These are phyloP conservation scores for Hibiscus syriacus DNA, from an alignment of 345 rosid species.

Conservation along the genomic window DNA sequence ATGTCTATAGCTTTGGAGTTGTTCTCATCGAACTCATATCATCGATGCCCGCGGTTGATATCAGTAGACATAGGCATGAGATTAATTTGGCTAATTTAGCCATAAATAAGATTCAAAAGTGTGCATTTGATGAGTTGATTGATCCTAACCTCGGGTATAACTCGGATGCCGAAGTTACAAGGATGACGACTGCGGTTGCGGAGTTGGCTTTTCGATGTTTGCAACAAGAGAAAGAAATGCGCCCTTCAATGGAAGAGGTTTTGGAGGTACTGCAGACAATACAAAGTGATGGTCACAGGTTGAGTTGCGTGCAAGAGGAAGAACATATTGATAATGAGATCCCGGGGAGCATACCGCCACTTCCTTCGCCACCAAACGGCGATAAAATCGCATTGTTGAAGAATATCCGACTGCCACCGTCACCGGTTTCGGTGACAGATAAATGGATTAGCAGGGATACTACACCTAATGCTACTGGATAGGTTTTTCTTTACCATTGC, in stretches of 20 bases:
- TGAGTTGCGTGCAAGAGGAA: constrained; percentile 2
- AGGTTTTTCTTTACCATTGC: background rate
- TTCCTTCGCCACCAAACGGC: constrained; percentile 33
- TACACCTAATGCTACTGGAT: constrained; percentile 32
- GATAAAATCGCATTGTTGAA: constrained; percentile 29
- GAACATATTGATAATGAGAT: background rate
- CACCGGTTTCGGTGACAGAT: constrained; percentile 52
- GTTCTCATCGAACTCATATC: constrained; percentile 55
- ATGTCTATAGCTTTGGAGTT: constrained; percentile 70
- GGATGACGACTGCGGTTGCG: constrained; percentile 45
- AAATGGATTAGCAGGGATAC: constrained; percentile 40
- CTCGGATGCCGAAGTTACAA: constrained; percentile 27
- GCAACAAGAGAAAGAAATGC: constrained; percentile 46
- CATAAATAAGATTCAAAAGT: constrained; percentile 37
- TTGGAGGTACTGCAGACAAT: constrained; percentile 34
- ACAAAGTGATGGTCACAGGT: constrained; percentile 18
- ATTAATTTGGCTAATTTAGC: constrained; percentile 58
- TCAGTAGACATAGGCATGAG: constrained; percentile 39
- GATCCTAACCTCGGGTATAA: constrained; percentile 44
- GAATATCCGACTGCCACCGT: constrained; percentile 23
- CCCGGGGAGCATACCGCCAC: constrained; percentile 12
- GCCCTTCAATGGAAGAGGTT: constrained; percentile 52
- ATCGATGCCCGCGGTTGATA: constrained; percentile 62
- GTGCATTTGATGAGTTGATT: constrained; percentile 35
- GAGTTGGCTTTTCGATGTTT: constrained; percentile 54